Conservation (phyloP, 305 asterid species). For the Fraxinus paxiana region DNA sequence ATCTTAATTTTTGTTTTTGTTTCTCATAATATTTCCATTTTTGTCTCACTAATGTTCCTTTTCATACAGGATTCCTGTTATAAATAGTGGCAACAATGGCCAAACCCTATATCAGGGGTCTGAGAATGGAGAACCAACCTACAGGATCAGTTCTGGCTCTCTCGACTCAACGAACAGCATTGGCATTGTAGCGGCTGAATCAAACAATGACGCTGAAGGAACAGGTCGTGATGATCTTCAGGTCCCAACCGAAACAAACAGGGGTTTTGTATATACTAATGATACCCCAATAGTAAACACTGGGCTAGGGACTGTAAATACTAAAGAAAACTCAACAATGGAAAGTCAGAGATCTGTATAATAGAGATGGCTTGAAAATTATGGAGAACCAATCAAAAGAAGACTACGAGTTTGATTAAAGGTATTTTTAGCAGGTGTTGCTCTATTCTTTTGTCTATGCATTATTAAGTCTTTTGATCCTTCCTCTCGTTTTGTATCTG, state of each 20-base stretch:
- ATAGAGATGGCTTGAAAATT: constrained; percentile 38
- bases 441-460: not conserved
- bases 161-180: constrained; percentile 30
- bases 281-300: constrained; percentile 36
- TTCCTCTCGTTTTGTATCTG: not conserved
- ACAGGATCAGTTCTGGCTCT: constrained; percentile 36
- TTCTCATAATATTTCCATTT: not conserved
- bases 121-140: constrained; percentile 23
- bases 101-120: constrained; percentile 37
- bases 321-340: constrained; percentile 34
- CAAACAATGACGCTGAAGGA: not conserved
- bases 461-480: not conserved
- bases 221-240: not conserved
- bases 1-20: not conserved
- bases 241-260: not conserved
- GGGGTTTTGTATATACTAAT: constrained; percentile 44
- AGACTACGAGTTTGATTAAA: constrained; percentile 40
- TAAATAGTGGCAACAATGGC: constrained; percentile 28
- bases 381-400: constrained; percentile 42
- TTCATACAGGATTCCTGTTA: constrained; percentile 32
- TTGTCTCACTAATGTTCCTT: not conserved
- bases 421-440: constrained; percentile 31
- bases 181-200: not conserved
- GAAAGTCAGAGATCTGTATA: constrained; percentile 49
- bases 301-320: constrained; percentile 58